Evolutionary conservation across 1,284 basidiomycete species (phyloP).

Genomic region (Cerioporus squamosus): DNA sequence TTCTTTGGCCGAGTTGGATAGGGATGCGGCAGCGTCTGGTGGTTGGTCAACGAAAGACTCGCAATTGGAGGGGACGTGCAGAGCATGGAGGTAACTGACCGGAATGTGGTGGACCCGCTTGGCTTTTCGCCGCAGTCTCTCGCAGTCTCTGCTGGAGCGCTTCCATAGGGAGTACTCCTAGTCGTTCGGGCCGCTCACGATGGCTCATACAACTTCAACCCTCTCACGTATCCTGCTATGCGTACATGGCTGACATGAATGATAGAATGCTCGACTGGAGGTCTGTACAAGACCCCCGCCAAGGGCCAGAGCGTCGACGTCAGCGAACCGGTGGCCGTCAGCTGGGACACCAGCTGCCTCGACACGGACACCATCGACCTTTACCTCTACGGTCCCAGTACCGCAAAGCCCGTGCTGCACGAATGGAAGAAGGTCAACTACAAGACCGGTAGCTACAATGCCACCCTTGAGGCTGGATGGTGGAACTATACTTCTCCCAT

Average conservation of each 20-base stretch:
- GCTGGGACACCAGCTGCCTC: slow-evolving; percentile 74
- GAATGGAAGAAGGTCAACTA: slow-evolving; percentile 66
- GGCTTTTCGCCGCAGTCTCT: too few relatives aligned
- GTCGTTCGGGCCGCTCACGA: too few relatives aligned
- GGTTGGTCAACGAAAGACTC: too few relatives aligned
- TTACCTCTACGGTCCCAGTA: slow-evolving; percentile 68
- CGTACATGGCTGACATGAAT: background rate
- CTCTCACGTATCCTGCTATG: background rate
- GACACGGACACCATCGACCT: slow-evolving; percentile 63
- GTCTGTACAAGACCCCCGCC: slow-evolving; percentile 71
- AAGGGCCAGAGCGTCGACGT: slow-evolving; percentile 57
- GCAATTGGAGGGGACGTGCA: too few relatives aligned
- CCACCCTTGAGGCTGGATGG: slow-evolving; percentile 70
- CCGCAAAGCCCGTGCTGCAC: slow-evolving; percentile 56
- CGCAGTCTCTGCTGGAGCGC: too few relatives aligned
- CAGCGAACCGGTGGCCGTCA: slow-evolving; percentile 60
- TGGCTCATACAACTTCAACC: too few relatives aligned
- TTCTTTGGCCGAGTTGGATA: too few relatives aligned
- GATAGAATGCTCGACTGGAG: slow-evolving; percentile 56
- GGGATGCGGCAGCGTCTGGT: too few relatives aligned
- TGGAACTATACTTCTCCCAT: slow-evolving; percentile 70
- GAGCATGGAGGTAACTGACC: too few relatives aligned
- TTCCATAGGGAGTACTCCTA: too few relatives aligned
- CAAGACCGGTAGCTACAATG: slow-evolving; percentile 56
- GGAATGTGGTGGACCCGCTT: too few relatives aligned